Percentiles rank a stretch among this genome's conserved stretches.
Evolutionary conservation across 805 yeast genomes (phyloP).

Genomic region (Maudiozyma serrabonitensis): DNA sequence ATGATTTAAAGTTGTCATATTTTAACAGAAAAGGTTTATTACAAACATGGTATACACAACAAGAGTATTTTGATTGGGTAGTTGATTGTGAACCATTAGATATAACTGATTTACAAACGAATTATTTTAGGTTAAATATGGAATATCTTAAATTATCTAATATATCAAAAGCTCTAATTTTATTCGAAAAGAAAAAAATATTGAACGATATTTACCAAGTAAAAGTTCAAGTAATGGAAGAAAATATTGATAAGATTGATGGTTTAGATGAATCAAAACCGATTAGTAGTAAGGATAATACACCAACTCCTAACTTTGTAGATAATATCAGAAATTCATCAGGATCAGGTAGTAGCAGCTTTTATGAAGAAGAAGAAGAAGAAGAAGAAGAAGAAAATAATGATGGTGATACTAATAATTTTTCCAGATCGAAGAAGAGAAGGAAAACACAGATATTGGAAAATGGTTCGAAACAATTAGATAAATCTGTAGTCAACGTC

Average conservation of each 20-base stretch:
- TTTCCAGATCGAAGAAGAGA: not conserved
- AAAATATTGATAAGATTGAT: not conserved
- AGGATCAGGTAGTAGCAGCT: not conserved
- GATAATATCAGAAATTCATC: not conserved
- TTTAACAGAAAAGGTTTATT: constrained; percentile 19
- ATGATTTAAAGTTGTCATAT: constrained; percentile 12
- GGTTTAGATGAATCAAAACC: not conserved
- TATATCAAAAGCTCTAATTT: constrained; percentile 4
- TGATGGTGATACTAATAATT: not conserved
- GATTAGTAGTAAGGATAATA: too few species aligned
- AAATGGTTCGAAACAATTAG: not conserved
- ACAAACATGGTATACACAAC: constrained; percentile 21
- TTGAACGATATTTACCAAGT: constrained; percentile 7
- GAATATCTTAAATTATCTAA: constrained; percentile 7
- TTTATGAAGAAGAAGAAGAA: too few species aligned
- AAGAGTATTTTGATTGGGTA: constrained; percentile 20
- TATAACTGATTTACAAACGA: constrained; percentile 3
- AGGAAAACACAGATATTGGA: not conserved
- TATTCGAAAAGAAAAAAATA: constrained; percentile 8
- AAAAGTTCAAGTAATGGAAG: constrained; percentile 9
- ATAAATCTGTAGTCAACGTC: not conserved
- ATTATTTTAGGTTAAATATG: constrained; percentile 11
- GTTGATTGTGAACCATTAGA: constrained; percentile 6
- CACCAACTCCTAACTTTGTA: not conserved
- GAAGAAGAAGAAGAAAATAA: not conserved